These are phyloP conservation scores for Solanum clarkiae DNA, from an alignment of 257 asterid genomes.

Conservation along the genomic window DNA sequence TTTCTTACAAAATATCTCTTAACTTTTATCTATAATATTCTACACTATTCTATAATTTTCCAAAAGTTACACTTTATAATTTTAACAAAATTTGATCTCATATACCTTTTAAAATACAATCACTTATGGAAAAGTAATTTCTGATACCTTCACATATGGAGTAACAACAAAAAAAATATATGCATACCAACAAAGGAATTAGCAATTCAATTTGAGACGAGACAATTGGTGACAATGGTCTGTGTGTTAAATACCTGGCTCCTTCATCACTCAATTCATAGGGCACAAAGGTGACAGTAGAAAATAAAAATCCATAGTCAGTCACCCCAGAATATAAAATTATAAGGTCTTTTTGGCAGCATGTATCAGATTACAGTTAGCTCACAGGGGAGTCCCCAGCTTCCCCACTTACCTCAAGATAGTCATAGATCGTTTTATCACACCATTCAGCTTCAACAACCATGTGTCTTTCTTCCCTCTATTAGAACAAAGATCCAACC, in stretches of 20 bases:
- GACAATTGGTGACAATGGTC: neutral
- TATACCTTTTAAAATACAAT: neutral
- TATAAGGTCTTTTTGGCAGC: neutral
- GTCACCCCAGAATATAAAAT: neutral
- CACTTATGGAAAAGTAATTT: neutral
- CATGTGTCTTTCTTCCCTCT: slow-evolving; percentile 99
- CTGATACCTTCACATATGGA: neutral
- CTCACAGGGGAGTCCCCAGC: neutral
- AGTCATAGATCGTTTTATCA: slow-evolving; percentile 80
- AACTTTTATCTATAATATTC: no score
- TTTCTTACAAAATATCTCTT: no score
- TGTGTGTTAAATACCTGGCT: slow-evolving; percentile 51
- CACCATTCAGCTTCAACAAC: slow-evolving; percentile 64
- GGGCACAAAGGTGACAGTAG: slow-evolving; percentile 46
- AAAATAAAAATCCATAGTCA: neutral
- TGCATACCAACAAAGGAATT: neutral
- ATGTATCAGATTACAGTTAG: neutral
- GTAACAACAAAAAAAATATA: neutral
- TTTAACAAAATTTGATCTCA: no score
- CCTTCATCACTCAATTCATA: slow-evolving; percentile 81
- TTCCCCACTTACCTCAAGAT: slow-evolving; percentile 59
- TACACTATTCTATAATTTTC: no score
- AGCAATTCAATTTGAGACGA: neutral
- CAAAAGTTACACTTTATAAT: no score
- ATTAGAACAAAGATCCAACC: neutral